Base-by-base conservation (phyloP, 208 protist species). In the Crithidia mellificae region DNA sequence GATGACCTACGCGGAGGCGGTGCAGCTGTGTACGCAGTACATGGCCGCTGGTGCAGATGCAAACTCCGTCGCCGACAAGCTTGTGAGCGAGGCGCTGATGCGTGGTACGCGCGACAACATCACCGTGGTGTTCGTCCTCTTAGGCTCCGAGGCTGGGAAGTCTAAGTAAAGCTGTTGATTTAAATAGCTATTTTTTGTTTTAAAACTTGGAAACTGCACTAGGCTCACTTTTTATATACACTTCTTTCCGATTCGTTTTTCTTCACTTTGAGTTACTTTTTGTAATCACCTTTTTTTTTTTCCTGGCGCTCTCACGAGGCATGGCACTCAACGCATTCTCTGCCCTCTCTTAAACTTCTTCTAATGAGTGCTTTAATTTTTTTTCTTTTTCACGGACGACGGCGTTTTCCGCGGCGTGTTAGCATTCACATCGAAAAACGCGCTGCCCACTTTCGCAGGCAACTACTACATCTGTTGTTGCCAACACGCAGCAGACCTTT, bases 51-150 rank as follows among this genome's bases (percentile, higher is more conserved):
- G 80, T 14, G 63, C 63, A 5, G 36, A 68, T 4, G 73, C 84
- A 30, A 65, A 88, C 30, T 61, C 39, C 15, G 78, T 93, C 38
- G 81, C 85, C 0, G 83, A 93, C 71, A 78, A 78, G 44, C 75
- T 94, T 19, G 80, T 90, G 12, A 47, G 85, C 25, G 83, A 84
- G 56, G 88, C 88, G 6, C 75, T 96, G 27, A 44, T 59, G 32
- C 80, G 80, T 15, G 91, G 91, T 25, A 85, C 77, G 36, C 88
- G 80, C 0, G 88, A 96, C 58, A 96, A 96, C 68, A 76, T 96
- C 29, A 94, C 88, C 3, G 89, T 87, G n/a, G 49, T 90, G 14
- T 80, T 93, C 56, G 86, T 92, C 12, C 22, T 51, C 2, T 43
- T 81, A 6, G 76, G 65, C 1, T n/a, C 32, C 1, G 59, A 65